Evolutionary conservation across 306 rosid species (phyloP), one percentile per base, ranked within the genome.

Genomic region (Luffa acutangula): DNA sequence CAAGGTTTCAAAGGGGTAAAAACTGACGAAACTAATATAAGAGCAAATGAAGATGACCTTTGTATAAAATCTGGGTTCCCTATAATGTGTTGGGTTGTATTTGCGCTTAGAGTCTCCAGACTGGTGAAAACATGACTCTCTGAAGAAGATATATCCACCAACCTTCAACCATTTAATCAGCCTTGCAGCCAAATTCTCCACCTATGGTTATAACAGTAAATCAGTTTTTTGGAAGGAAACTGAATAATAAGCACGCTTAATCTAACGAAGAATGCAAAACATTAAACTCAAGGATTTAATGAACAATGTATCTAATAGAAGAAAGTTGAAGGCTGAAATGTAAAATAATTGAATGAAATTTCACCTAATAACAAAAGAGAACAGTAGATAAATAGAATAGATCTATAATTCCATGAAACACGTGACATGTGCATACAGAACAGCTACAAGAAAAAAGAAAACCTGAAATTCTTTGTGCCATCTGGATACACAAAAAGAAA

Each of bases 61-160:
- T 56, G 97, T 92, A 87, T 95, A 95, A 85, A 87, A 92, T 79
- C 97, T 87, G 79, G 98, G 98, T 77, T 92, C 93, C 86, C 98
- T 84, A 83, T 95, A 95, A 83, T 95, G 98, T 80, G 97, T 95
- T 53, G 97, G 98, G 88, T 95, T 95, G 84, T 87, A 86, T 77
- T 93, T 90, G 79, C 98, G 85, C 88, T 95, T 92, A 1, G 96
- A 92, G 85, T 95, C 98, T 80, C 98, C 98, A 59, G 98, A 95
- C 86, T 90, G 98, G 73, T 95, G 98, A 85, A 92, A 95, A 86
- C 97, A 95, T 67, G 98, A 95, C 83, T 95, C 98, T 82, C 98
- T 83, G 76, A 95, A 95, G 87, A 92, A 95, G 79, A 95, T 83
- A 70, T 81, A 85, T 17, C 98, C 98, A 58, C 86, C 97, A 69